Percentiles rank a stretch among this genome's conserved stretches.
These are phyloP conservation scores for Penicillium pancosmium DNA, from an alignment of 495 filamentous ascomycete genomes.

Conservation along the genomic window DNA sequence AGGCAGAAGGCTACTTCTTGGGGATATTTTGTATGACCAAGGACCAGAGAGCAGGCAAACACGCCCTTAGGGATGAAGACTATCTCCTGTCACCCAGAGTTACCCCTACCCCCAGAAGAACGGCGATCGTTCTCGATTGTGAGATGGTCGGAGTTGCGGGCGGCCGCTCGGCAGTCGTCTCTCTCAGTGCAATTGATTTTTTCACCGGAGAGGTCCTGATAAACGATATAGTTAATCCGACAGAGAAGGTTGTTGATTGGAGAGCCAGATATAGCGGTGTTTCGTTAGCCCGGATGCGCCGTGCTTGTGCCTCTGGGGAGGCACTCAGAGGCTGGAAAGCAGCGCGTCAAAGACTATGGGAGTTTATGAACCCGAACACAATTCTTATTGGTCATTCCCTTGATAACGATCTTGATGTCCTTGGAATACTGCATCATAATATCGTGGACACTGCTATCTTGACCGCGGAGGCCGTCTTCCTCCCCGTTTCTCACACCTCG, in stretches of 20 bases:
- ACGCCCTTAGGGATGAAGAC: background rate
- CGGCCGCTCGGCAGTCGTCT: slow-evolving; percentile 18
- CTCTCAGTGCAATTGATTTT: slow-evolving; percentile 37
- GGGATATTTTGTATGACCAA: background rate
- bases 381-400: slow-evolving; percentile 49
- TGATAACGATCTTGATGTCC: slow-evolving; percentile 39
- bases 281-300: slow-evolving; percentile 18
- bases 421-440: slow-evolving; percentile 41
- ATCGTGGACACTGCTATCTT: slow-evolving; percentile 39
- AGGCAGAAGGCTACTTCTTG: slow-evolving; percentile 10
- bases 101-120: slow-evolving; percentile 5
- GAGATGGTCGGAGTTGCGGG: slow-evolving; percentile 28
- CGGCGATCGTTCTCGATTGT: slow-evolving; percentile 28
- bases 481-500: background rate
- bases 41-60: background rate
- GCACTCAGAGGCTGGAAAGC: slow-evolving; percentile 38
- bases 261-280: slow-evolving; percentile 41
- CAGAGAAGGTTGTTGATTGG: slow-evolving; percentile 34
- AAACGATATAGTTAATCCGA: slow-evolving; percentile 37
- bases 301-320: slow-evolving; percentile 25
- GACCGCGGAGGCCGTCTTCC: slow-evolving; percentile 18
- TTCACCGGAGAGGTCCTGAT: slow-evolving; percentile 43
- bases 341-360: slow-evolving; percentile 38
- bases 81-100: background rate
- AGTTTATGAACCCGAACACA: slow-evolving; percentile 40